Evolutionary conservation across 2,329 filamentous ascomycete genomes (phyloP).

Genomic region (Claviceps quebecensis): DNA sequence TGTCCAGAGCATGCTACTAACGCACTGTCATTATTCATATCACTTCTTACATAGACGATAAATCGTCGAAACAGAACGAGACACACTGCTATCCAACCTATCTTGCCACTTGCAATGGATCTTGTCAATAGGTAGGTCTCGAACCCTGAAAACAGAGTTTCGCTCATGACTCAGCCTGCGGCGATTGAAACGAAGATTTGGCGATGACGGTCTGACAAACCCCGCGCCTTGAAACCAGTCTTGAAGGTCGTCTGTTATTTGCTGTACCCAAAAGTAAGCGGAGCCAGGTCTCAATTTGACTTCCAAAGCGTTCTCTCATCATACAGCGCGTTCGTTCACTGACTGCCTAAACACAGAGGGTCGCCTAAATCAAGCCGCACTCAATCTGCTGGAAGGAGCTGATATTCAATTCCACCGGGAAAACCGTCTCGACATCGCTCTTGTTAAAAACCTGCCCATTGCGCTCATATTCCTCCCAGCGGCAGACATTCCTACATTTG

Average conservation of each 20-base stretch:
- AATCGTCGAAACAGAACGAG: background rate
- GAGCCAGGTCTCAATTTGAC: background rate
- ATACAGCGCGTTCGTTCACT: background rate
- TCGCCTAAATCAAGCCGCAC: constrained; percentile 71
- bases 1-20: background rate
- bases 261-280: constrained; percentile 93
- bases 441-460: constrained; percentile 92
- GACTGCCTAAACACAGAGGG: constrained; percentile 45
- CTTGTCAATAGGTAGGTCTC: constrained; percentile 37
- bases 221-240: constrained; percentile 32
- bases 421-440: constrained; percentile 87
- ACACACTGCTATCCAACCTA: background rate
- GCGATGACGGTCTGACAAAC: background rate
- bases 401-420: constrained; percentile 96
- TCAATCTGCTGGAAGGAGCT: constrained; percentile 83
- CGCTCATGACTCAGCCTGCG: background rate
- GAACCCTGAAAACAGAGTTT: background rate
- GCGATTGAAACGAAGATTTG: background rate
- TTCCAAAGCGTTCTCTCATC: background rate
- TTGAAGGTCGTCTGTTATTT: constrained; percentile 87
- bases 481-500: constrained; percentile 93
- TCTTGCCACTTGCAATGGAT: constrained; percentile 26
- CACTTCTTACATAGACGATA: background rate
- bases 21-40: background rate
- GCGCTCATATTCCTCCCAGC: constrained; percentile 94